These are phyloP conservation scores for Tricholoma matsutake DNA, from an alignment of 768 basidiomycete genomes.

Conservation along the genomic window DNA sequence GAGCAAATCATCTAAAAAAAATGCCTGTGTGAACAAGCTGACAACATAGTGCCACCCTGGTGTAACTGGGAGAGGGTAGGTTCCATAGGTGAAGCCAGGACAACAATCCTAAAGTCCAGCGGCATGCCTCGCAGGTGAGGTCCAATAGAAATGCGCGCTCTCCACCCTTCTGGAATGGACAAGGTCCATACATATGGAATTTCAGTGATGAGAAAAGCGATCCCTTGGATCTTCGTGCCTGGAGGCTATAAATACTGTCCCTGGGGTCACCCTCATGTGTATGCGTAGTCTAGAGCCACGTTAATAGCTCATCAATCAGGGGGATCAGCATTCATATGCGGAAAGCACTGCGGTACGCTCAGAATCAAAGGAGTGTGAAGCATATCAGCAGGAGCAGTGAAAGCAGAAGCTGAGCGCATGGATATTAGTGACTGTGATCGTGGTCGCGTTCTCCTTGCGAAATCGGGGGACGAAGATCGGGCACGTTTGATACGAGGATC, in stretches of 20 bases:
- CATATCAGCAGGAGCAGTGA: neutral
- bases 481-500: constrained; percentile 19
- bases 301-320: neutral
- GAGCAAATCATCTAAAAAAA: neutral
- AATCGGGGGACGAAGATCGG: constrained; percentile 11
- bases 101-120: neutral
- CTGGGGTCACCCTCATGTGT: constrained; percentile 1
- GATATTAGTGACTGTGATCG: constrained; percentile 1
- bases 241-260: constrained; percentile 17
- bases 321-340: neutral
- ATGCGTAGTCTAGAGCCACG: neutral
- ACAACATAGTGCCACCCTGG: neutral
- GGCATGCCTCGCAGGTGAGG: neutral
- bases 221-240: constrained; percentile 10
- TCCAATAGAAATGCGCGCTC: neutral
- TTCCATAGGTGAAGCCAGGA: neutral
- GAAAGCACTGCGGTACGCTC: neutral
- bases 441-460: constrained; percentile 4
- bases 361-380: neutral
- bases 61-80: neutral
- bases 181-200: constrained; percentile 8
- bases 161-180: neutral
- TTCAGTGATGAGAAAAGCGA: constrained; percentile 8
- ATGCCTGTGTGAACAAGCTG: neutral
- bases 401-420: neutral